Percentiles rank a stretch among this genome's conserved stretches.
Conservation (phyloP, 2,329 filamentous ascomycete genomes). For the Diaporthe humulicola region DNA sequence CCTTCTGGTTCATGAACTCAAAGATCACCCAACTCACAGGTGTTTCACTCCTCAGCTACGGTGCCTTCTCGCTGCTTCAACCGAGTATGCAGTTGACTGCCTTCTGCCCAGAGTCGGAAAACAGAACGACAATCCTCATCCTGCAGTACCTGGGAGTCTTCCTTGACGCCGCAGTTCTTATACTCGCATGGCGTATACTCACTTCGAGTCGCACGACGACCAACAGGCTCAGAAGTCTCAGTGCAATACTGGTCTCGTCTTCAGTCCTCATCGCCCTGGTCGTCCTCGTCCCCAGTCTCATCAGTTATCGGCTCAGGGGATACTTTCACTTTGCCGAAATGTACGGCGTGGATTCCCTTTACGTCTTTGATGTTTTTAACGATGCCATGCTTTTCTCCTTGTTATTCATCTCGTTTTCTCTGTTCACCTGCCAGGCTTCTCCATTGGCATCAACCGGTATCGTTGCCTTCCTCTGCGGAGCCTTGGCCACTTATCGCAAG, state of each 20-base stretch:
- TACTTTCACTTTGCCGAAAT: constrained; percentile 31
- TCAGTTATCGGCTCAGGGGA: constrained; percentile 35
- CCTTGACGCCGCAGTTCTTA: constrained; percentile 60
- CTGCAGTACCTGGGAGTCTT: constrained; percentile 60
- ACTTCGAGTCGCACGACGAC: constrained; percentile 64
- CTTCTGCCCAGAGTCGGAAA: constrained; percentile 63
- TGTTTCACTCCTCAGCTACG: constrained; percentile 56
- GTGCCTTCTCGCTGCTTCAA: constrained; percentile 56
- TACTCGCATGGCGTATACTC: constrained; percentile 65
- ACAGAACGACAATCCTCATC: constrained; percentile 50
- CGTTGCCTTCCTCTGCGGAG: constrained; percentile 59
- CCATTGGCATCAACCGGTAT: constrained; percentile 58
- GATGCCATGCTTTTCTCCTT: constrained; percentile 61
- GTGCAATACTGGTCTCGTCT: constrained; percentile 56
- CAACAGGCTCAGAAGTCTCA: constrained; percentile 59
- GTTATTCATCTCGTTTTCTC: constrained; percentile 58
- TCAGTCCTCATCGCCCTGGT: constrained; percentile 54
- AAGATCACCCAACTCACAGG: constrained; percentile 53
- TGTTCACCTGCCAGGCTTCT: constrained; percentile 62
- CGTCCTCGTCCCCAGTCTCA: constrained; percentile 54
- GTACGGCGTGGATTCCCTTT: constrained; percentile 55
- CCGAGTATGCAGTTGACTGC: constrained; percentile 62
- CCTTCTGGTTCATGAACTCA: constrained; percentile 60
- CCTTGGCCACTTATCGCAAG: constrained; percentile 52
- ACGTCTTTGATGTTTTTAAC: constrained; percentile 62